Evolutionary conservation across 768 basidiomycete species (phyloP).

Genomic region (Wakefieldia striispora): DNA sequence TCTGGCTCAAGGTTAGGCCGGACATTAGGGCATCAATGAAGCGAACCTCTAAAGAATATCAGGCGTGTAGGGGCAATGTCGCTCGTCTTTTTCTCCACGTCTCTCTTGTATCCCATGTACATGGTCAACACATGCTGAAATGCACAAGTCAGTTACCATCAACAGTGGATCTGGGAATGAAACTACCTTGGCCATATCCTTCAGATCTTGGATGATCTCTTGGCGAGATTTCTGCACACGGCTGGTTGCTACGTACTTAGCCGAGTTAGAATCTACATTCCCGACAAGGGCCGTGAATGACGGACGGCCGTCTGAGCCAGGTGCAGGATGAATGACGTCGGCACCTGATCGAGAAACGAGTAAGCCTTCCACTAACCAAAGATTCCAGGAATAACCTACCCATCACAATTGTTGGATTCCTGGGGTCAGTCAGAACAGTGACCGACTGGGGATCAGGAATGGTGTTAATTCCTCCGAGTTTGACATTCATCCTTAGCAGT

Average conservation of each 20-base stretch:
- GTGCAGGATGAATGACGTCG: conserved; percentile 81
- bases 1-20: conserved; percentile 32
- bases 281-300: conserved; percentile 81
- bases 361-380: background rate
- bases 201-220: conserved; percentile 75
- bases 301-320: conserved; percentile 74
- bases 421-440: conserved; percentile 61
- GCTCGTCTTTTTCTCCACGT: conserved; percentile 48
- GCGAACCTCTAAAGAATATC: conserved; percentile 70
- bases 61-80: conserved; percentile 59
- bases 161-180: background rate
- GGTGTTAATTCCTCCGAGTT: conserved; percentile 80
- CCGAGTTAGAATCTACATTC: conserved; percentile 72
- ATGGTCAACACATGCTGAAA: conserved; percentile 50
- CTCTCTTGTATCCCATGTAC: conserved; percentile 57
- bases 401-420: conserved; percentile 77
- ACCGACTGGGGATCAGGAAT: conserved; percentile 71
- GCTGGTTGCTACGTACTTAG: conserved; percentile 65
- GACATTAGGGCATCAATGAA: background rate
- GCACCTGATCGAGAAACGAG: conserved; percentile 46
- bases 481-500: conserved; percentile 67
- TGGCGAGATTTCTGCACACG: conserved; percentile 65
- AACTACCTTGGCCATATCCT: conserved; percentile 58
- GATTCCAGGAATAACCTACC: conserved; percentile 38
- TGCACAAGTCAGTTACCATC: conserved; percentile 10